Percentiles rank a stretch among this genome's conserved stretches.
phyloP scores from a whole-genome alignment of 78 protist genomes.

The Bigelowiella natans region DNA sequence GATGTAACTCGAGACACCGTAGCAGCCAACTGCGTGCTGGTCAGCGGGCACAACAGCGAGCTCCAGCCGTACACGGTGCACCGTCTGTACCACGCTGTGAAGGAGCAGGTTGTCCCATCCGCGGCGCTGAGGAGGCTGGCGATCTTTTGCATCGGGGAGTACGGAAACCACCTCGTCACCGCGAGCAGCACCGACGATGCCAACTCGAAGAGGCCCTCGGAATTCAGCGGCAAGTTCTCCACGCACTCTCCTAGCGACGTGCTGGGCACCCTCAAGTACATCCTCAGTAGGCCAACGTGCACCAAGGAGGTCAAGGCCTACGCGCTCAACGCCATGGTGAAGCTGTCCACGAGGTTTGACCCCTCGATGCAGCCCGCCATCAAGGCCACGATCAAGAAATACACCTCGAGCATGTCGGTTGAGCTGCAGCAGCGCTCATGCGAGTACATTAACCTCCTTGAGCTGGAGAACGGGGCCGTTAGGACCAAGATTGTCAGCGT shows the following conservation, averaged over 20 bases:
- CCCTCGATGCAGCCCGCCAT: background rate
- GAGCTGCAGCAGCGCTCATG: constrained; percentile 82
- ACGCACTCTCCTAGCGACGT: constrained; percentile 28
- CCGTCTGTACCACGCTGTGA: background rate
- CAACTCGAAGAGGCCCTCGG: background rate
- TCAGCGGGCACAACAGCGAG: background rate
- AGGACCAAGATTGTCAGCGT: constrained; percentile 23
- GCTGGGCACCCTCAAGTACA: constrained; percentile 39
- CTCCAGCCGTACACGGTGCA: background rate
- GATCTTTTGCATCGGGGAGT: background rate
- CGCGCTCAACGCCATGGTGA: constrained; percentile 61
- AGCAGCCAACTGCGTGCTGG: background rate
- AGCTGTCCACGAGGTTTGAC: constrained; percentile 53
- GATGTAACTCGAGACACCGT: background rate
- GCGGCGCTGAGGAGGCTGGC: background rate
- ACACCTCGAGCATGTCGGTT: constrained; percentile 28
- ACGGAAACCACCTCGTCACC: background rate
- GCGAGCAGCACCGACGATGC: background rate
- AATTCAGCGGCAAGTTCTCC: background rate
- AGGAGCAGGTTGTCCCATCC: background rate
- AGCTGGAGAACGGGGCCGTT: background rate
- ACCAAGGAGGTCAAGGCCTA: constrained; percentile 43
- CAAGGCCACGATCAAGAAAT: constrained; percentile 1
- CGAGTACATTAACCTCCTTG: constrained; percentile 64
- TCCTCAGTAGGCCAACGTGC: constrained; percentile 32